phyloP scores from a whole-genome alignment of 176 grass and related monocot genomes.

The Themeda triandra region DNA sequence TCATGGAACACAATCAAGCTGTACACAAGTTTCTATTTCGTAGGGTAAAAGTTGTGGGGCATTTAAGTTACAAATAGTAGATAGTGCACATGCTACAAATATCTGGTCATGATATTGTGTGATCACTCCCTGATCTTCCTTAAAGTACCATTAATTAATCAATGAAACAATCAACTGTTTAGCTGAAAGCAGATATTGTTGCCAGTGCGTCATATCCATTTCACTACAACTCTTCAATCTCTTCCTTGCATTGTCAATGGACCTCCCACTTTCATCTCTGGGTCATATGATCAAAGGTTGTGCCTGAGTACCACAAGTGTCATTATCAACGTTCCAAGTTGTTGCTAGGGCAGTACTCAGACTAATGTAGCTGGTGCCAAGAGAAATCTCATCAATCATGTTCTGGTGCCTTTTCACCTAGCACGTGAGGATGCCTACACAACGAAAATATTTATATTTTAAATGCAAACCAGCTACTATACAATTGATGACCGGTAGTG shows the following conservation, averaged over 20 bases:
- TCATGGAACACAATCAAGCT: neutral
- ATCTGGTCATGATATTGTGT: neutral
- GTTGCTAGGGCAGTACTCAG: neutral
- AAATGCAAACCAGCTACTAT: neutral
- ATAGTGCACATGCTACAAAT: conserved; percentile 14
- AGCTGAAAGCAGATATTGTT: neutral
- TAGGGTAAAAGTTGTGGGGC: neutral
- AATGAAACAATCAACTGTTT: neutral
- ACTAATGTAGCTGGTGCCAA: neutral
- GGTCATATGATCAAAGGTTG: neutral
- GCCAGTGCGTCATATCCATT: neutral
- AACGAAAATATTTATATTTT: neutral
- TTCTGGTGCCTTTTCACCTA: neutral
- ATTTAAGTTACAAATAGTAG: conserved; percentile 18
- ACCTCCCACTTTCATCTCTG: neutral
- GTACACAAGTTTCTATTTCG: neutral
- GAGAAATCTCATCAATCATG: neutral
- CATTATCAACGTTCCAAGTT: neutral
- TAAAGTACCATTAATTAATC: neutral
- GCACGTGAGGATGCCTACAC: neutral
- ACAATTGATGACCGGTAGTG: neutral
- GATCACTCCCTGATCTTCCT: neutral
- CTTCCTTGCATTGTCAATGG: neutral
- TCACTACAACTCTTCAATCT: neutral
- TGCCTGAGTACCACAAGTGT: neutral